phyloP scores from a whole-genome alignment of 495 filamentous ascomycete genomes.

The Jackrogersella minutella region DNA sequence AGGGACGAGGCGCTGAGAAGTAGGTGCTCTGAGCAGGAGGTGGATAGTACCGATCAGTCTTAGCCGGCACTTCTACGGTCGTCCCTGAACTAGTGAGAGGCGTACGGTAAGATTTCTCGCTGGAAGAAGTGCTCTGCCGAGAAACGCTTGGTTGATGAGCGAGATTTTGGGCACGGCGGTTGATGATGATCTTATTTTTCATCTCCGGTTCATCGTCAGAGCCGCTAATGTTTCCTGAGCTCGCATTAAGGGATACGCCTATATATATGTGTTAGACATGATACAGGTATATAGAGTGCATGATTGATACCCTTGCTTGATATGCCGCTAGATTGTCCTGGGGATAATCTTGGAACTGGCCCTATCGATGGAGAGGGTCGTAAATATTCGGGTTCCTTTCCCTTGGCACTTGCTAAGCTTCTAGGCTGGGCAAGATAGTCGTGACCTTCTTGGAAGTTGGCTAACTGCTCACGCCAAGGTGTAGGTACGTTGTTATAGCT shows the following conservation, averaged over 20 bases:
- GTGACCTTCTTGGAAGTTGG: slow-evolving; percentile 18
- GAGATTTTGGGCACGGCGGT: slow-evolving; percentile 14
- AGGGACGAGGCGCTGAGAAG: slow-evolving; percentile 40
- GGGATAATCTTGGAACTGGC: slow-evolving; percentile 18
- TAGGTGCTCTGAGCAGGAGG: slow-evolving; percentile 41
- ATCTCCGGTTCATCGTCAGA: slow-evolving; percentile 35
- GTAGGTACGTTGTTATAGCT: slow-evolving; percentile 51
- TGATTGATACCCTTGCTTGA: slow-evolving; percentile 21
- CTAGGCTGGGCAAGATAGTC: slow-evolving; percentile 26
- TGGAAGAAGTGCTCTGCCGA: slow-evolving; percentile 15
- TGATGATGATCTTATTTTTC: slow-evolving; percentile 9
- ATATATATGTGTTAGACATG: slow-evolving; percentile 12
- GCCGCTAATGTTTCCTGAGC: slow-evolving; percentile 17
- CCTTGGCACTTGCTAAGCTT: slow-evolving; percentile 29
- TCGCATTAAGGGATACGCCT: slow-evolving; percentile 14
- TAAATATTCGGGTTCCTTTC: slow-evolving; percentile 34
- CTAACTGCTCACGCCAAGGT: slow-evolving; percentile 40
- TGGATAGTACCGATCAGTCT: slow-evolving; percentile 37
- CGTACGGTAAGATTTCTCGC: slow-evolving; percentile 13
- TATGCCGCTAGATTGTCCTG: slow-evolving; percentile 23
- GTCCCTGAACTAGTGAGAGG: slow-evolving; percentile 24
- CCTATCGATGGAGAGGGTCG: slow-evolving; percentile 8
- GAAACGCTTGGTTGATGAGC: slow-evolving; percentile 12
- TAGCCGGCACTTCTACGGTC: slow-evolving; percentile 21
- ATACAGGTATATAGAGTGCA: not conserved